Percentiles rank a stretch among this genome's conserved stretches.
These are phyloP conservation scores for Excoecaria agallocha DNA, from an alignment of 345 rosid species.

Conservation along the genomic window DNA sequence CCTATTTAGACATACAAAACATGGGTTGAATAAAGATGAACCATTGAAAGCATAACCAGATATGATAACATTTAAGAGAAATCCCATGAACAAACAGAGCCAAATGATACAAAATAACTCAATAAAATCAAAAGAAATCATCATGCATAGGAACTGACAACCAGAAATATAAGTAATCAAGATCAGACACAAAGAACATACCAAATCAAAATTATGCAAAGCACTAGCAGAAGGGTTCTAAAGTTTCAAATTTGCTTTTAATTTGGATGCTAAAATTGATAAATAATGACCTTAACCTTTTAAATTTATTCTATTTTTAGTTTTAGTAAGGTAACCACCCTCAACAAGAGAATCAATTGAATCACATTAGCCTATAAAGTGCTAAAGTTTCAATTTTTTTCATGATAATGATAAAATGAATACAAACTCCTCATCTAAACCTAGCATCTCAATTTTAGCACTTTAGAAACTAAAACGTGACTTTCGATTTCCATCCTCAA, in stretches of 20 bases:
- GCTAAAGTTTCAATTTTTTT: too few relatives aligned
- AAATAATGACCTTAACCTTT: too few relatives aligned
- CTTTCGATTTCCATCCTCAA: not conserved
- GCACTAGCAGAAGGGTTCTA: too few relatives aligned
- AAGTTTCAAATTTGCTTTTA: too few relatives aligned
- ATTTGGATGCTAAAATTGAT: too few relatives aligned
- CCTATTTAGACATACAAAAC: not conserved
- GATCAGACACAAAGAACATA: not conserved
- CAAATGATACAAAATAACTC: not conserved
- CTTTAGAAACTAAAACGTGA: not conserved
- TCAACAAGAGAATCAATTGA: too few relatives aligned
- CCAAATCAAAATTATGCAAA: not conserved
- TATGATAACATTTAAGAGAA: not conserved
- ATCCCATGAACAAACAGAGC: not conserved
- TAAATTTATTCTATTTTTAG: too few relatives aligned
- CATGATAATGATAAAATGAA: not conserved
- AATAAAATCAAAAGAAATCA: not conserved
- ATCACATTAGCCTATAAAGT: too few relatives aligned
- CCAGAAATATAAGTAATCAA: not conserved
- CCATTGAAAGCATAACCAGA: too few relatives aligned
- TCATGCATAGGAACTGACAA: not conserved
- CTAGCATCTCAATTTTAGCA: constrained; percentile 8
- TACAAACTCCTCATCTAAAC: not conserved
- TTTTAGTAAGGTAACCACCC: too few relatives aligned
- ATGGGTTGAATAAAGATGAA: not conserved